Evolutionary conservation across 345 rosid genomes (phyloP).

Genomic region (thale cress (Arabidopsis thaliana)): TAIR10.1 NC_003071.7:1937001-1937500

Average conservation of each 20-base stretch:
- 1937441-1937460: slow-evolving; percentile 4
- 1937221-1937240: slow-evolving; percentile 99
- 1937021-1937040: slow-evolving; percentile 89
- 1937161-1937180: slow-evolving; percentile 64
- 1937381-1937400: slow-evolving; percentile 19
- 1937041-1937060: slow-evolving; percentile 95
- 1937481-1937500: not conserved
- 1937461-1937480: slow-evolving; percentile 6
- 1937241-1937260: slow-evolving; percentile 84
- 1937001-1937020: slow-evolving; percentile 84
- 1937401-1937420: slow-evolving; percentile 34
- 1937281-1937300: slow-evolving; percentile 19
- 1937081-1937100: slow-evolving; percentile 64
- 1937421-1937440: not conserved
- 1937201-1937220: slow-evolving; percentile 98
- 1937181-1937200: slow-evolving; percentile 79
- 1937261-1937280: slow-evolving; percentile 58
- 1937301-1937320: slow-evolving; percentile 37
- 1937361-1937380: not conserved
- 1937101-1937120: slow-evolving; percentile 70
- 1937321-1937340: slow-evolving; percentile 28
- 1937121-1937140: slow-evolving; percentile 65
- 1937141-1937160: slow-evolving; percentile 63
- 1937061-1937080: slow-evolving; percentile 96
- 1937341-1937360: not conserved